Evolutionary conservation across 192 early-diverging fungal genomes (phyloP).

Genomic region (Backusella circina): DNA sequence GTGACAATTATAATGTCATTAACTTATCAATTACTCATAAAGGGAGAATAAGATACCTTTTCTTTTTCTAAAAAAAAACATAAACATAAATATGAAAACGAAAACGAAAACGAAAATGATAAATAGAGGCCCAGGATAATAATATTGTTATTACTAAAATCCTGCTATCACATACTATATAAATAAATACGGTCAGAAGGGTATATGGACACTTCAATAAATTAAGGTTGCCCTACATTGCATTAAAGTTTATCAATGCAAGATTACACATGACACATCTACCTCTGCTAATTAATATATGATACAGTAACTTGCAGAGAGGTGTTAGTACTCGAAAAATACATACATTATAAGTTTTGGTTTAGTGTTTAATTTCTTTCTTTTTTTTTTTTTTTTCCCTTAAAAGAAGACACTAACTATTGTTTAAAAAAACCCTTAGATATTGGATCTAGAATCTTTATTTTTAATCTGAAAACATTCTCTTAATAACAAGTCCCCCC

Average conservation of each 20-base stretch:
- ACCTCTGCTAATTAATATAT: not conserved
- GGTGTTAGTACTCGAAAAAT: not conserved
- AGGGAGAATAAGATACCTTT: not conserved
- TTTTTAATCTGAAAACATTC: not conserved
- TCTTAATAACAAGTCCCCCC: not conserved
- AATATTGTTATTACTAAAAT: not conserved
- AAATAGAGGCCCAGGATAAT: not conserved
- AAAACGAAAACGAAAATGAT: not conserved
- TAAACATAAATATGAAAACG: too few species aligned
- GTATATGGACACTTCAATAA: not conserved
- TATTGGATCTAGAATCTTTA: not conserved
- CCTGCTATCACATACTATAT: not conserved
- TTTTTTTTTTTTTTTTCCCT: too few species aligned
- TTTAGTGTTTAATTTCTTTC: not conserved
- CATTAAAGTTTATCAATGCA: not conserved
- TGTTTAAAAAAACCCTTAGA: not conserved
- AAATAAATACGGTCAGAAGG: not conserved
- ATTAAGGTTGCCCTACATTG: not conserved
- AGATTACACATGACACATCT: not conserved
- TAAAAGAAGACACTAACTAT: not conserved
- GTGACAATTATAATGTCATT: not conserved
- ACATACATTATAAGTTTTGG: not conserved
- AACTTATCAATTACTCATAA: not conserved
- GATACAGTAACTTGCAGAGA: not conserved
- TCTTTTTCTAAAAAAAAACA: not conserved